Evolutionary conservation across 2,329 filamentous ascomycete species (phyloP), one percentile per base, ranked within the genome.

Genomic region (Scedosporium dehoogii): DNA sequence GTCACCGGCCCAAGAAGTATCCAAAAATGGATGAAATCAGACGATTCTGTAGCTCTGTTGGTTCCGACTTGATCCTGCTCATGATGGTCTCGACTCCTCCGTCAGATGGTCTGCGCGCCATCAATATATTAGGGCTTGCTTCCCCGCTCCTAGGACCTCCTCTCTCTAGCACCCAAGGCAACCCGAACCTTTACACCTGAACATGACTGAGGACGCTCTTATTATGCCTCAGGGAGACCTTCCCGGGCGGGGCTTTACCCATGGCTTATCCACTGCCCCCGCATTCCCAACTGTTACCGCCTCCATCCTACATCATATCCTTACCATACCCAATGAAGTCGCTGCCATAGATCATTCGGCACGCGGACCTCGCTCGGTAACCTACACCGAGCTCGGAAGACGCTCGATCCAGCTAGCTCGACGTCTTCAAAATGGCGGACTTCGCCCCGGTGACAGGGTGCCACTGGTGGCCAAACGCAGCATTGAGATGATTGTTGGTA

Each of bases 401-500:
- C 70, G 72, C 27, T 75, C 74, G 53, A 79, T 80, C 67, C 68
- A 69, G 18, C 71, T 82, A 10, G 74, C 78, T 48, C 69, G 72
- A 60, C 67, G 73, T 21, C 73, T 82, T 14, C 72, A 65, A 55
- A 61, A 55, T 61, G 69, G 69, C 14, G 79, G 79, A 38, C 72
- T 81, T 25, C 65, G 68, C 42, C 75, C 77, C 25, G 72, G 74
- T 5, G 77, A 83, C 66, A 73, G 79, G 44, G 74, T 85, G 5
- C 80, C 79, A n/a, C 73, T 85, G 27, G 76, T 85, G n/a, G 78
- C 80, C 63, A 79, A 79, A 63, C 76, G 83, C 14, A 79, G 81
- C 46, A 71, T 82, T 58, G 81, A 83, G 65, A 83, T 85, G 81
- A 71, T 85, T 6, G 75, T 84, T 59, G 82, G 79, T 21, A 84